Evolutionary conservation across 495 filamentous ascomycete genomes (phyloP).

Genomic region (Arthonia radiata): DNA sequence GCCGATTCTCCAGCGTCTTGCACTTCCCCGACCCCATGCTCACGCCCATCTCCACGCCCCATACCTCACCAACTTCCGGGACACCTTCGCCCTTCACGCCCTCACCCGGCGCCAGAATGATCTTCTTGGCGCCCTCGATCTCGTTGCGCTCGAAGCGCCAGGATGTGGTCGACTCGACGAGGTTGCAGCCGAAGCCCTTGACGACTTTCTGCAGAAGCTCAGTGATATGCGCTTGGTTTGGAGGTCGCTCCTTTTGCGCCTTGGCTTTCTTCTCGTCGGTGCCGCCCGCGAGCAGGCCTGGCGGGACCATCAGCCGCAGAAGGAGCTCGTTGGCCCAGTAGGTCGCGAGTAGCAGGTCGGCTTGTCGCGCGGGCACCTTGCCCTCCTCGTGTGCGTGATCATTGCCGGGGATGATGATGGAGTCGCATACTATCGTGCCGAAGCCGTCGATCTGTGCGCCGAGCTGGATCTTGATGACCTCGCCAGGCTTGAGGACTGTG

Average conservation of each 20-base stretch:
- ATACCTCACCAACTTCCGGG: constrained; percentile 82
- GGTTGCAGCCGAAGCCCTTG: constrained; percentile 68
- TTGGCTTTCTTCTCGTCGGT: constrained; percentile 87
- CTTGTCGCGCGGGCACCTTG: constrained; percentile 41
- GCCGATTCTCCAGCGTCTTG: constrained; percentile 63
- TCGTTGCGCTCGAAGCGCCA: constrained; percentile 92
- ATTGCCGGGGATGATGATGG: constrained; percentile 41
- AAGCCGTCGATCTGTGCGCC: constrained; percentile 97
- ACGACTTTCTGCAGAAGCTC: constrained; percentile 74
- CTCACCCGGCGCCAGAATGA: constrained; percentile 71
- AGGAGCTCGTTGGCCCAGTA: constrained; percentile 92
- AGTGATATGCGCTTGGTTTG: constrained; percentile 63
- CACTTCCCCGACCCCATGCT: constrained; percentile 80
- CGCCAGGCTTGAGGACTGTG: constrained; percentile 50
- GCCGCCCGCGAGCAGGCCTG: constrained; percentile 57
- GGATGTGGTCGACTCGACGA: constrained; percentile 92
- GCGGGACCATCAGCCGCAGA: constrained; percentile 69
- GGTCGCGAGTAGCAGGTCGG: constrained; percentile 73
- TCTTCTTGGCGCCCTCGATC: constrained; percentile 96
- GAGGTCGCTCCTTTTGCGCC: constrained; percentile 44
- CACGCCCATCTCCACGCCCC: constrained; percentile 91
- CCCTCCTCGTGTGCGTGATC: constrained; percentile 29
- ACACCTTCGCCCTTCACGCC: constrained; percentile 71
- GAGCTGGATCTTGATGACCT: constrained; percentile 85
- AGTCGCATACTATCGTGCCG: constrained; percentile 88